Percentiles rank a stretch among this genome's conserved stretches.
Evolutionary conservation across 192 early-diverging fungal genomes (phyloP).

Genomic region (Dissophora globulifera): DNA sequence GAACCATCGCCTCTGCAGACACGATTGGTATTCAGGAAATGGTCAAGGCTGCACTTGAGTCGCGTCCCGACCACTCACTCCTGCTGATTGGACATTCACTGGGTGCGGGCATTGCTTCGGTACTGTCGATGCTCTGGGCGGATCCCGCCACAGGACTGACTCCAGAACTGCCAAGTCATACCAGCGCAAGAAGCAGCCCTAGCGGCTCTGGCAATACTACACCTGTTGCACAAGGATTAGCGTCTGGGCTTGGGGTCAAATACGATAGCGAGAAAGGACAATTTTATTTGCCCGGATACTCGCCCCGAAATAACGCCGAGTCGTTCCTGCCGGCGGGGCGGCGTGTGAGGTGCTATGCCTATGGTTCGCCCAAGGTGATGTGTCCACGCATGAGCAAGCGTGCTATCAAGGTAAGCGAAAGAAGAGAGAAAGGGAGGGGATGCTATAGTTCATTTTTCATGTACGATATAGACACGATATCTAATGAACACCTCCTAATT

Average conservation of each 20-base stretch:
- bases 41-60: constrained; percentile 54
- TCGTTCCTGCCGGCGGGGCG: constrained; percentile 56
- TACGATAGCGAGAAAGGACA: constrained; percentile 2
- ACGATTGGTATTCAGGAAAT: constrained; percentile 54
- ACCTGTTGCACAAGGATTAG: not conserved
- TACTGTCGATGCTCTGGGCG: constrained; percentile 57
- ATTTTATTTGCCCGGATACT: constrained; percentile 36
- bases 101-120: constrained; percentile 62
- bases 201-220: not conserved
- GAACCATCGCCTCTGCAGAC: constrained; percentile 52
- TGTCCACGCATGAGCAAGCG: constrained; percentile 55
- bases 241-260: not conserved
- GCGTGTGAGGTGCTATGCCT: constrained; percentile 57
- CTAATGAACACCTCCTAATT: not conserved
- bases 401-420: constrained; percentile 33
- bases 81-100: constrained; percentile 61
- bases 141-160: constrained; percentile 56
- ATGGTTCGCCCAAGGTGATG: constrained; percentile 59
- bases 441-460: too few relatives aligned
- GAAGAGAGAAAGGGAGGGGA: not conserved
- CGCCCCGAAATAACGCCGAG: constrained; percentile 13
- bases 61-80: constrained; percentile 55
- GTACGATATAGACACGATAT: too few relatives aligned
- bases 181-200: not conserved
- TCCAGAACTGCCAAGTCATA: constrained; percentile 33